Conservation (phyloP, 352 stramenopile species). For the Bremia lactucae region DNA sequence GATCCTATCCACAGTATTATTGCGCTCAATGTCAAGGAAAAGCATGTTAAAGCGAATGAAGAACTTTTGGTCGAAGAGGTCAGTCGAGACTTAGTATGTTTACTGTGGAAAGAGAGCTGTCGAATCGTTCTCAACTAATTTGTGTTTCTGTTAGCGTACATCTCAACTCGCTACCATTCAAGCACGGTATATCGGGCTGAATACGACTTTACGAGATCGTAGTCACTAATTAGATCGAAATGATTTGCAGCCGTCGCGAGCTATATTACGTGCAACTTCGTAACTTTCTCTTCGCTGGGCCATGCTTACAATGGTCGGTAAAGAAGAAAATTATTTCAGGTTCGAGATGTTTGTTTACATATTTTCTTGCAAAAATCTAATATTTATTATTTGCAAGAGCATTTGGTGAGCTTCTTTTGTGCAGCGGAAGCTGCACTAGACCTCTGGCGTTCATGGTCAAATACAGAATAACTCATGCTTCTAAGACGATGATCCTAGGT, state of each 20-base stretch:
- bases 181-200: slow-evolving; percentile 31
- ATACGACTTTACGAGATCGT: too few relatives aligned
- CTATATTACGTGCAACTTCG: slow-evolving; percentile 71
- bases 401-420: slow-evolving; percentile 59
- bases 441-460: slow-evolving; percentile 67
- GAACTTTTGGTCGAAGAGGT: slow-evolving; percentile 43
- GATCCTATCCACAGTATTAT: slow-evolving; percentile 34
- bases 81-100: background rate
- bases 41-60: slow-evolving; percentile 34
- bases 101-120: background rate
- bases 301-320: slow-evolving; percentile 75
- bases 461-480: slow-evolving; percentile 11
- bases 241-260: slow-evolving; percentile 38
- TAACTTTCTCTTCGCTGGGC: slow-evolving; percentile 73
- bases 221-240: background rate
- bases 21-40: slow-evolving; percentile 47
- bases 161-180: slow-evolving; percentile 34
- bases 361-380: too few relatives aligned
- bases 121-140: background rate
- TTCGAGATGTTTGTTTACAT: slow-evolving; percentile 9
- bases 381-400: too few relatives aligned
- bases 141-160: slow-evolving; percentile 16
- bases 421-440: slow-evolving; percentile 53
- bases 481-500: too few relatives aligned
- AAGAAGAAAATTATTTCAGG: slow-evolving; percentile 57